Evolutionary conservation across 805 yeast genomes (phyloP).

Genomic region (Yamadazyma paraphyllophila): DNA sequence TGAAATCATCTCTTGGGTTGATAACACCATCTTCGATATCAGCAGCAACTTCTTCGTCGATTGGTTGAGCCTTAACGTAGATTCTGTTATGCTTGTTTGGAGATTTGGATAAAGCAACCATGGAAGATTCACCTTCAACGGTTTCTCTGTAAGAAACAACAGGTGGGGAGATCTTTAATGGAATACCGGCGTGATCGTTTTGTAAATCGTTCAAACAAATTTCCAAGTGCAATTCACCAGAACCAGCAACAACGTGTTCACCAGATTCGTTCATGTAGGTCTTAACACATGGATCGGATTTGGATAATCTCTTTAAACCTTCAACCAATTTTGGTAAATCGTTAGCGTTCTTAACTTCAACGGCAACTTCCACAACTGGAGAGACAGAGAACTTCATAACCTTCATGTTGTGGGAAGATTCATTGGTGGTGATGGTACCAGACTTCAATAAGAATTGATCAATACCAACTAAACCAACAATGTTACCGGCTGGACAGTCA

Average conservation of each 20-base stretch:
- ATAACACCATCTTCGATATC: constrained; percentile 94
- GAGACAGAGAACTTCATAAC: constrained; percentile 99
- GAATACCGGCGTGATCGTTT: constrained; percentile 99
- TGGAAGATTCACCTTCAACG: constrained; percentile 88
- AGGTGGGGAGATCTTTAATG: constrained; percentile 96
- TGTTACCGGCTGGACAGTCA: constrained; percentile 99
- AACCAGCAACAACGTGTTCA: constrained; percentile 99
- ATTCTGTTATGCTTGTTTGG: constrained; percentile 99
- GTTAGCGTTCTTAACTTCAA: constrained; percentile 98
- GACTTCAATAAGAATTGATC: constrained; percentile 99
- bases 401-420: constrained; percentile 98
- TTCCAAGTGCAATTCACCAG: constrained; percentile 99
- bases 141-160: constrained; percentile 99
- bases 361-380: constrained; percentile 99
- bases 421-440: constrained; percentile 97
- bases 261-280: constrained; percentile 87
- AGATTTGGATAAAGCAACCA: constrained; percentile 96
- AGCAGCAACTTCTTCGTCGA: constrained; percentile 85
- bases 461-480: constrained; percentile 99
- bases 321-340: constrained; percentile 99
- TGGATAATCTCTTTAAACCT: constrained; percentile 99
- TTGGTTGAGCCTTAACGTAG: constrained; percentile 95
- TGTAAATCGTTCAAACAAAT: constrained; percentile 94
- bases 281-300: constrained; percentile 99
- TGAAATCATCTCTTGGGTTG: constrained; percentile 95